Evolutionary conservation across 192 early-diverging fungal genomes (phyloP), one percentile per base, ranked within the genome.

Genomic region (Polychytrium aggregatum): DNA sequence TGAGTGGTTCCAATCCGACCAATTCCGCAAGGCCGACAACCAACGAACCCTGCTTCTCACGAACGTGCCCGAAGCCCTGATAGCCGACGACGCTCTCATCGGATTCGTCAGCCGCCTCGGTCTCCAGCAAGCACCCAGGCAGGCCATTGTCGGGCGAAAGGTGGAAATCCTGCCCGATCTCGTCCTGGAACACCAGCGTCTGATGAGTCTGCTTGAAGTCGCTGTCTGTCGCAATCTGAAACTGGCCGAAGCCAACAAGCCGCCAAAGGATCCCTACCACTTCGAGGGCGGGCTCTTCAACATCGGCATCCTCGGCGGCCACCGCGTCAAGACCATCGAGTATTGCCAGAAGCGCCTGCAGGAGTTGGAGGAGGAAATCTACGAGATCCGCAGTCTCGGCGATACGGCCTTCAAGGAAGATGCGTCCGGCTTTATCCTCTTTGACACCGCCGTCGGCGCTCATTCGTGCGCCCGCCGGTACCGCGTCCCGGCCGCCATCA

Each of bases 311-410:
- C 41, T 30, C 36, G 60, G 64, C 41, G 52, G 70, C 33, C 29
- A 63, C 33, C 20, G 7, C 4, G 71, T 74, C 17, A 68, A 74
- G 38, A 56, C 66, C 2, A 74, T 74, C 36, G 17, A 21, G 25
- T 54, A 47, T 44, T 52, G 53, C 21, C 44, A 64, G 3, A 35
- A 43, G 21, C 10, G 41, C 20, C 43, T 74, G 1, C 47, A 62
- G 21, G 46, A 46, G 0, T 35, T 74, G 21, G 71, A 74, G 44
- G 54, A 55, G 18, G 34, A 71, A 37, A 74, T 74, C 29, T 74
- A 74, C 54, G 47, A 20, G 21, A 14, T 64, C 2, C 61, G 71
- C 11, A 28, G 59, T 10, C 42, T 57, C 29, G 53, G 52, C 20
- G 61, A 71, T 18, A 16, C 44, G 3, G 20, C 24, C n/a, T 64